phyloP scores from a whole-genome alignment of 345 rosid genomes.

The Populus ilicifolia region DNA sequence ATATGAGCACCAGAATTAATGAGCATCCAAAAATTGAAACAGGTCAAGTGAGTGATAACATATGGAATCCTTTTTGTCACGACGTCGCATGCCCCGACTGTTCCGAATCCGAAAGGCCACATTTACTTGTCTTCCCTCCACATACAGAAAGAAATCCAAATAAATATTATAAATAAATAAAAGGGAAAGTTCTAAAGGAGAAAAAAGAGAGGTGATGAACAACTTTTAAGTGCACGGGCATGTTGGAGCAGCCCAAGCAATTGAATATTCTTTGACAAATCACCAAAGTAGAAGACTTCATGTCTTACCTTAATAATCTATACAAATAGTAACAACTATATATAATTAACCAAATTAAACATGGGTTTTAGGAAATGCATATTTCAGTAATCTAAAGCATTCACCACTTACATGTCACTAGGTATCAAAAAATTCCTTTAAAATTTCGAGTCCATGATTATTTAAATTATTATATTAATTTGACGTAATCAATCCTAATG shows the following conservation, averaged over 20 bases:
- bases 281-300: not conserved
- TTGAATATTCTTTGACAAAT: not conserved
- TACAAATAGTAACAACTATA: not conserved
- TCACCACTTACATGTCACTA: too few relatives aligned
- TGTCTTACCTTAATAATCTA: not conserved
- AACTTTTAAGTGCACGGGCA: not conserved
- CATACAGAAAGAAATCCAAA: not conserved
- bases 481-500: too few relatives aligned
- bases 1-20: not conserved
- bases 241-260: not conserved
- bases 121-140: not conserved
- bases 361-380: too few relatives aligned
- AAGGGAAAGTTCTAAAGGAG: not conserved
- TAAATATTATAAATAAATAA: not conserved
- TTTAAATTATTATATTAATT: too few relatives aligned
- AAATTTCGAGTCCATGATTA: too few relatives aligned
- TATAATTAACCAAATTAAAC: too few relatives aligned
- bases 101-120: conserved; percentile 12
- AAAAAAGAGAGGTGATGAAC: not conserved
- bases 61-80: not conserved
- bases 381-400: too few relatives aligned
- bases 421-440: too few relatives aligned
- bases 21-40: not conserved
- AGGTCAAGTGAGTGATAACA: not conserved
- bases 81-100: conserved; percentile 5